Evolutionary conservation across 2,329 filamentous ascomycete species (phyloP).

Genomic region (Aspergillus sp.): DNA sequence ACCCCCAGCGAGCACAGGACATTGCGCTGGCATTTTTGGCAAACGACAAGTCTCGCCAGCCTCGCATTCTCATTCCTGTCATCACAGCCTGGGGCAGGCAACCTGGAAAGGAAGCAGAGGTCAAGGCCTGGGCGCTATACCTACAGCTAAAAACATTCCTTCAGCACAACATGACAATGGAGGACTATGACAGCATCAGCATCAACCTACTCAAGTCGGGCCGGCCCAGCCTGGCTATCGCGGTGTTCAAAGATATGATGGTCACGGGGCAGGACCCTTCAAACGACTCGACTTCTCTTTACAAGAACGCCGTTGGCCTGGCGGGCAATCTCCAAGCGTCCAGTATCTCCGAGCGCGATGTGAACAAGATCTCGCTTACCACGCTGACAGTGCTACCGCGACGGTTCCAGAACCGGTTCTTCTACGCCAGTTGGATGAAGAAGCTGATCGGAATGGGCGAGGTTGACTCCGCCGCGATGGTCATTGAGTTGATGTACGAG

Average conservation of each 20-base stretch:
- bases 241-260: slow-evolving; percentile 89
- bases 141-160: slow-evolving; percentile 62
- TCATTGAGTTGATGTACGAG: slow-evolving; percentile 73
- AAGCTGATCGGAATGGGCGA: slow-evolving; percentile 72
- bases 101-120: slow-evolving; percentile 48
- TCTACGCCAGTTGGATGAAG: slow-evolving; percentile 87
- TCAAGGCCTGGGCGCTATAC: slow-evolving; percentile 68
- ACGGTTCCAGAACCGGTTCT: slow-evolving; percentile 68
- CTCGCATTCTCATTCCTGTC: slow-evolving; percentile 58
- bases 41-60: slow-evolving; percentile 43
- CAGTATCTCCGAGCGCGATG: slow-evolving; percentile 41
- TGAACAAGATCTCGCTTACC: slow-evolving; percentile 50
- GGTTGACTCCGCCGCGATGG: slow-evolving; percentile 67
- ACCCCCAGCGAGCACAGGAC: slow-evolving; percentile 49
- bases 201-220: slow-evolving; percentile 68
- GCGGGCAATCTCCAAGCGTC: slow-evolving; percentile 42
- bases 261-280: slow-evolving; percentile 52
- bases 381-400: slow-evolving; percentile 54
- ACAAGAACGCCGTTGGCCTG: slow-evolving; percentile 39
- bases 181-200: slow-evolving; percentile 74
- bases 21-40: slow-evolving; percentile 46
- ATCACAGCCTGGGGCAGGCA: slow-evolving; percentile 65
- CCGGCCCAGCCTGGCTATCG: slow-evolving; percentile 65
- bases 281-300: slow-evolving; percentile 47
- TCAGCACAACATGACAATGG: slow-evolving; percentile 61